Evolutionary conservation across 768 basidiomycete genomes (phyloP).

Genomic region (Xerocomus potaroensis): DNA sequence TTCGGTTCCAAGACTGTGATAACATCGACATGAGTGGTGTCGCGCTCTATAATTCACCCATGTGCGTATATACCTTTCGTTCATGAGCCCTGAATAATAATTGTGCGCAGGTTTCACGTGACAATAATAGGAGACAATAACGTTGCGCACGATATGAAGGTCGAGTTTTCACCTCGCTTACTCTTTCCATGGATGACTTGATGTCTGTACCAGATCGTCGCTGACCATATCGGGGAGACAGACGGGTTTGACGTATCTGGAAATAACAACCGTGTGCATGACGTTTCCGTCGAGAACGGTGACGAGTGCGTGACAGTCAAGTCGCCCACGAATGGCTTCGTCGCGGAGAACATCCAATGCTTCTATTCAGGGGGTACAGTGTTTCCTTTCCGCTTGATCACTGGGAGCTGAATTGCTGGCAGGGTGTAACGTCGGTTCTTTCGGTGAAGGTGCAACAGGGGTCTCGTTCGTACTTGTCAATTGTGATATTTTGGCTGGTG

Average conservation of each 20-base stretch:
- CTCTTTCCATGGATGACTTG: neutral
- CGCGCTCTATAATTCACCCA: slow-evolving; percentile 8
- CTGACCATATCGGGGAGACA: slow-evolving; percentile 11
- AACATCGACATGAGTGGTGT: slow-evolving; percentile 12
- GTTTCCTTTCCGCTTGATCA: neutral
- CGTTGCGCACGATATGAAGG: slow-evolving; percentile 11
- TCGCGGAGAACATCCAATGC: slow-evolving; percentile 13
- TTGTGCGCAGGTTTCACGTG: slow-evolving; percentile 10
- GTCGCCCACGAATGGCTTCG: slow-evolving; percentile 22
- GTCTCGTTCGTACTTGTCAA: slow-evolving; percentile 1
- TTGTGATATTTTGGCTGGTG: neutral
- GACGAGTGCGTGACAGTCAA: slow-evolving; percentile 35
- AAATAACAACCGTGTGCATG: slow-evolving; percentile 31
- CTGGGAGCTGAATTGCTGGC: neutral
- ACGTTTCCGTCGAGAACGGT: slow-evolving; percentile 32
- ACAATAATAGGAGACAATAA: slow-evolving; percentile 6
- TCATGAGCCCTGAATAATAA: neutral
- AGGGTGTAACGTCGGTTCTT: slow-evolving; percentile 17
- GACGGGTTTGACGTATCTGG: slow-evolving; percentile 20
- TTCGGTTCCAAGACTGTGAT: slow-evolving; percentile 6
- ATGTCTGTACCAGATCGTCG: slow-evolving; percentile 1
- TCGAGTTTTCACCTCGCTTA: neutral
- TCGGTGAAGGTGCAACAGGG: neutral
- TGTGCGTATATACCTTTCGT: slow-evolving; percentile 1
- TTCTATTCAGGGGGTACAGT: slow-evolving; percentile 4